Percentiles rank a stretch among this genome's conserved stretches.
phyloP scores from a whole-genome alignment of 2,329 filamentous ascomycete species.

The Sclerotinia sclerotiorum region DNA sequence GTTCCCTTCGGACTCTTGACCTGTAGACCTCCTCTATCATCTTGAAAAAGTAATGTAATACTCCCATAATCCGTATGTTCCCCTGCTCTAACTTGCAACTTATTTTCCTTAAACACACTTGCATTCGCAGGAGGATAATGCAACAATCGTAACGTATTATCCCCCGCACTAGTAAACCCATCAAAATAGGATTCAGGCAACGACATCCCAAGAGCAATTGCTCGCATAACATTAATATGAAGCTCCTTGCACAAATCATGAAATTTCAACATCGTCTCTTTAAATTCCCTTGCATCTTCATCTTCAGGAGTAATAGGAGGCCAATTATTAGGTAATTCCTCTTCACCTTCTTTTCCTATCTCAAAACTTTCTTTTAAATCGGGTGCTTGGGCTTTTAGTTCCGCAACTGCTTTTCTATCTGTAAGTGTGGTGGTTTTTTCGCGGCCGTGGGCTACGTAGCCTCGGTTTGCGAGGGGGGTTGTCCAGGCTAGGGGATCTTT shows the following conservation, averaged over 20 bases:
- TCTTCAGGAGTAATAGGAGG: constrained; percentile 50
- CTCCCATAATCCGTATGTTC: constrained; percentile 55
- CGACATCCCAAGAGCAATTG: constrained; percentile 79
- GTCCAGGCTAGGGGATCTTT: constrained; percentile 72
- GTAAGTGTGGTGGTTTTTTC: constrained; percentile 35
- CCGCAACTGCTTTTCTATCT: constrained; percentile 42
- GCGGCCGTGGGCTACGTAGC: constrained; percentile 57
- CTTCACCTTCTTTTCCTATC: constrained; percentile 60
- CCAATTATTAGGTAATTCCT: constrained; percentile 74
- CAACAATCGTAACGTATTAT: constrained; percentile 60
- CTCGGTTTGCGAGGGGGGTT: constrained; percentile 69
- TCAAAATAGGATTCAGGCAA: constrained; percentile 75
- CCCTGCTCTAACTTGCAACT: constrained; percentile 49
- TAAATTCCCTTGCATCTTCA: constrained; percentile 60
- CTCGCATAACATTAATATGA: constrained; percentile 77
- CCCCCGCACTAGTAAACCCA: constrained; percentile 63
- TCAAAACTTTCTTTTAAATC: constrained; percentile 67
- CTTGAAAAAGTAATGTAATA: constrained; percentile 56
- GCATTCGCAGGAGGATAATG: constrained; percentile 56
- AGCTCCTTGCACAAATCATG: constrained; percentile 71
- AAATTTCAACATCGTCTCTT: constrained; percentile 71
- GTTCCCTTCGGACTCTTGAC: constrained; percentile 68
- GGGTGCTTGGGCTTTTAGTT: constrained; percentile 55
- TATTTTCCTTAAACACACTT: constrained; percentile 52
- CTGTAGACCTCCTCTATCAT: constrained; percentile 52